Base-by-base conservation (phyloP, 2,329 filamentous ascomycete species). In the Fonsecaea pedrosoi region DNA sequence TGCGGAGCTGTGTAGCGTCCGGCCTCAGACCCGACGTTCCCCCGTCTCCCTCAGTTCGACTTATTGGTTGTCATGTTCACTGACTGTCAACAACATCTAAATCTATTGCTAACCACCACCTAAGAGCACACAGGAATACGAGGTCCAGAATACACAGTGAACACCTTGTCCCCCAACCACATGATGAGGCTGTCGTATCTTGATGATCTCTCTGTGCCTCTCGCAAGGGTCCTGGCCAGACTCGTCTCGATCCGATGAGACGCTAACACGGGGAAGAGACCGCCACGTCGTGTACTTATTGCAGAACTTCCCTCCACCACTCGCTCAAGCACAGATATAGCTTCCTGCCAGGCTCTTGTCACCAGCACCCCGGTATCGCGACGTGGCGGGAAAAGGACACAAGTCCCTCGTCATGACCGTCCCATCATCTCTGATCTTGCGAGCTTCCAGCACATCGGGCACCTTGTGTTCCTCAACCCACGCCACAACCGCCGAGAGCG, bases 401-500 rank as follows among this genome's bases (percentile, higher is more conserved):
- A 61, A n/a, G 35, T 61, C 38, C 48, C 59, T 61, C 25, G 59
- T 40, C n/a, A 50, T 30, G 25, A 50, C 30, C 0, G 30, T 45
- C 32, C 59, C 59, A 40, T 61, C 59, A 3, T 32, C 25, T 32
- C n/a, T 10, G 40, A 30, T 25, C 6, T 15, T 53, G 6, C 32
- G 34, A n/a, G 59, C 59, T 9, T 37, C 32, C 42, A 61, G 30
- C 18, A 40, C 35, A 30, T 61, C 48, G 10, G 59, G 59, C 37
- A 34, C 32, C 30, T 37, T 18, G 2, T 48, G 42, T 1, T 53
- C 18, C 48, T 61, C 59, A 13, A 61, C 59, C 59, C 59, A 61
- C 2, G 42, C 59, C 30, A 61, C 59, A 18, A 61, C 59, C 5
- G 42, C 59, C 32, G 30, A 30, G 13, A 61, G 48, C 15, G 59